Conservation (phyloP, 768 basidiomycete genomes). For the Rhizopogon roseolus region DNA sequence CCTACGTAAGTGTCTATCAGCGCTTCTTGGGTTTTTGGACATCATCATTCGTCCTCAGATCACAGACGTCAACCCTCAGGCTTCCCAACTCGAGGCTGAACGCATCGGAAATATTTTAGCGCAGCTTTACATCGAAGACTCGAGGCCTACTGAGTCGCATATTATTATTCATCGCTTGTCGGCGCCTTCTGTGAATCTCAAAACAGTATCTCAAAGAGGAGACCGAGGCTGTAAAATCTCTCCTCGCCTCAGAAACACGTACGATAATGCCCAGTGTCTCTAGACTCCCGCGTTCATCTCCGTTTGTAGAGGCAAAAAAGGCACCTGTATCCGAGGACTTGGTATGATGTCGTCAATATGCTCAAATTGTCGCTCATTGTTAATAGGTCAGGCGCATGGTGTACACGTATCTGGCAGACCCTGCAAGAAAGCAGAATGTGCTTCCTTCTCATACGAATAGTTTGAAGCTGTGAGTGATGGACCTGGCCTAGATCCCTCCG, state of each 20-base stretch:
- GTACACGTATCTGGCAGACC: not conserved
- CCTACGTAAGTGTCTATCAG: no score
- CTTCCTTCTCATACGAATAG: not conserved
- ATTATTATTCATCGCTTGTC: not conserved
- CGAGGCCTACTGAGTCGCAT: no score
- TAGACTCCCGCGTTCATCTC: not conserved
- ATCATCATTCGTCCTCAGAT: no score
- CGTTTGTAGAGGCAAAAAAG: not conserved
- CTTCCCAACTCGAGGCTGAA: no score
- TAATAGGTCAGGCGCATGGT: not conserved
- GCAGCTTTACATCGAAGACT: no score
- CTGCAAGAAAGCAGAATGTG: not conserved
- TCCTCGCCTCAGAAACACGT: not conserved
- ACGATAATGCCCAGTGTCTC: not conserved
- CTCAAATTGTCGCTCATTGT: not conserved
- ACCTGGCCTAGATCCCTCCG: not conserved
- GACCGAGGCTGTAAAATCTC: not conserved
- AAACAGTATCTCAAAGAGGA: not conserved
- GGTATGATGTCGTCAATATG: not conserved
- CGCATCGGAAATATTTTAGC: no score
- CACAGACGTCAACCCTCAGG: no score
- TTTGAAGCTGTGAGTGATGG: slow-evolving; percentile 1
- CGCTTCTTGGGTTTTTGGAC: no score
- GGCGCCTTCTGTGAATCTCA: not conserved
- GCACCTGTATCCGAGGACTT: not conserved